Base-by-base conservation (phyloP, 805 yeast species). In the Ogataea neopini region DNA sequence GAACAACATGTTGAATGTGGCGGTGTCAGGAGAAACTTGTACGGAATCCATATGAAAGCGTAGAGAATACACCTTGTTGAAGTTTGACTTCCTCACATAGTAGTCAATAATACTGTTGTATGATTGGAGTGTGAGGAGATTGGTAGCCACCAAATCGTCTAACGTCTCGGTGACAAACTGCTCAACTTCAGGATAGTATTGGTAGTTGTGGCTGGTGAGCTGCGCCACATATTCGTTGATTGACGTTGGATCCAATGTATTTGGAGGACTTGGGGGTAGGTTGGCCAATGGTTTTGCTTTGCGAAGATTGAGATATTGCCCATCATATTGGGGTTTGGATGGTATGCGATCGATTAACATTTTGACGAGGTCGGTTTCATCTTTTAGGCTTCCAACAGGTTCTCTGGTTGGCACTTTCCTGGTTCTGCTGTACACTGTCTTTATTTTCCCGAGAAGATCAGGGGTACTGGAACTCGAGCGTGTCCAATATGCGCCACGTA, bases 1-100 rank as follows among this genome's bases (percentile, higher is more conserved):
- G 4, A 55, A 37, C 7, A 53, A 14, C 20, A 55, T 20, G 39
- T 53, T 55, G 29, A 34, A 51, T 5, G 52, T 49, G 32, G 41
- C 36, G 17, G 44, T 37, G 34, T 43, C 34, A 8, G 53, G 49
- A 1, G 23, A 9, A 8, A 33, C 20, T 10, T 29, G 25, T 26
- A 15, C 26, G 8, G 29, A 10, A 1, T 43, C 37, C 52, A 48
- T 48, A 13, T 50, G 43, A 9, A 40, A 44, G 18, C 44, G 32
- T 30, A 52, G 23, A 25, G 43, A 14, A 26, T 19, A 37, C 25
- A 44, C 40, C 8, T 42, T 36, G 17, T 17, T 18, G 19, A 11
- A 23, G 14, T 35, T 25, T 6, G 10, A 22, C 9, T 46, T 47
- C 2, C 50, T 32, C 7, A 38, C 45, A 36, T 48, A 52, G 25